Evolutionary conservation across 1,284 basidiomycete genomes (phyloP), one percentile per base, ranked within the genome.

Genomic region (Tranzscheliella williamsii): DNA sequence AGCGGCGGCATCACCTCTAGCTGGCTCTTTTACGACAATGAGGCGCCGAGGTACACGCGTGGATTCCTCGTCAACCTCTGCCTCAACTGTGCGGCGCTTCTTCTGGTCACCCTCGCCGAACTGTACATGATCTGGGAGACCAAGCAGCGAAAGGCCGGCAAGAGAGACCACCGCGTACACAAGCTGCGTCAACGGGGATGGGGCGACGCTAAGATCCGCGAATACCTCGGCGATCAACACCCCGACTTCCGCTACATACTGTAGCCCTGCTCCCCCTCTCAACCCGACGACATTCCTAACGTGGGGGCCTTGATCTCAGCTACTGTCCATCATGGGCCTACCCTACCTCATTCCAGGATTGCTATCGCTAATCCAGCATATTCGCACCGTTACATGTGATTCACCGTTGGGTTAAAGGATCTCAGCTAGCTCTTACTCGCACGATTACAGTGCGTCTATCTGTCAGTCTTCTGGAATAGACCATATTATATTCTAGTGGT

Each of bases 211-310:
- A 47, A 55, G 21, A 67, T 73, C 35, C 56, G 63, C 24, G 52
- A 54, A 30, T 67, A 67, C 35, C 55, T 75, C 11, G 72, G 72
- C 22, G 72, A 75, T 35, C 50, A 54, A 22, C 68, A 73, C 26
- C 68, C 72, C 16, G 67, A 69, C 20, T 75, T 56, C 42, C 33
- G 33, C 22, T 62, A 56, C 53, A 62, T 55, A 42, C 58, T 62
- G 16, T 62, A 40, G 54, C 18, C 15, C 9, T 26, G 22, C 8
- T 24, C 4, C 48, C 32, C 37, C 18, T n/a, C 22, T 29, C 37
- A 20, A 4, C 15, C 26, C 22, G 30, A 38, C 15, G 23, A 29
- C 16, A 17, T 16, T 31, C 22, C 15, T 40, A 9, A 9, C 20
- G n/a, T 29, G n/a, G 24, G n/a, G n/a, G n/a, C n/a, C n/a, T n/a